These are phyloP conservation scores for Hyphopichia khmerensis DNA, from an alignment of 1,139 yeast genomes.

Conservation along the genomic window DNA sequence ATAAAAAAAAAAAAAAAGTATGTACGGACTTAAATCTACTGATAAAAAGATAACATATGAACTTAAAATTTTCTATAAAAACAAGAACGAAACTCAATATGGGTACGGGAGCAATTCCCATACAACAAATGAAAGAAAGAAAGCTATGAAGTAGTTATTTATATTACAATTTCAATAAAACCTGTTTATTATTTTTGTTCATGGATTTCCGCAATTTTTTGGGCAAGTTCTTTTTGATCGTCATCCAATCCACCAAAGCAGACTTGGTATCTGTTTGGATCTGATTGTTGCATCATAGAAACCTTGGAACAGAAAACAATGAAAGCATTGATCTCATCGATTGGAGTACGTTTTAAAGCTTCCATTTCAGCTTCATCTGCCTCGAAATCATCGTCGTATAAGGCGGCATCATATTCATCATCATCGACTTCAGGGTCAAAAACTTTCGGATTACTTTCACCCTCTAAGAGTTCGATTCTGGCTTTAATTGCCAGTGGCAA, in stretches of 20 bases:
- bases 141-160: too few relatives aligned
- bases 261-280: slow-evolving; percentile 32
- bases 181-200: slow-evolving; percentile 10
- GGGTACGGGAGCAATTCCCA: too few relatives aligned
- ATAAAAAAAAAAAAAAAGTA: neutral
- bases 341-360: slow-evolving; percentile 52
- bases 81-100: neutral
- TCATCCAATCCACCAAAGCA: slow-evolving; percentile 38
- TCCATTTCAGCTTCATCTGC: slow-evolving; percentile 56
- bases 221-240: slow-evolving; percentile 33
- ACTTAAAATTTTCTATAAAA: too few relatives aligned
- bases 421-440: slow-evolving; percentile 18
- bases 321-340: slow-evolving; percentile 49
- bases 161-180: slow-evolving; percentile 5
- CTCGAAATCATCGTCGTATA: slow-evolving; percentile 41
- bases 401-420: slow-evolving; percentile 30
- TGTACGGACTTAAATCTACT: neutral
- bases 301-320: slow-evolving; percentile 38
- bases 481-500: slow-evolving; percentile 51
- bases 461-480: slow-evolving; percentile 40
- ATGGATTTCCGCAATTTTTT: slow-evolving; percentile 28
- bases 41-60: too few relatives aligned
- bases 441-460: slow-evolving; percentile 32
- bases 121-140: too few relatives aligned
- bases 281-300: slow-evolving; percentile 31